Conservation (phyloP, 192 early-diverging fungal genomes). For the Kappamyces sp. region DNA sequence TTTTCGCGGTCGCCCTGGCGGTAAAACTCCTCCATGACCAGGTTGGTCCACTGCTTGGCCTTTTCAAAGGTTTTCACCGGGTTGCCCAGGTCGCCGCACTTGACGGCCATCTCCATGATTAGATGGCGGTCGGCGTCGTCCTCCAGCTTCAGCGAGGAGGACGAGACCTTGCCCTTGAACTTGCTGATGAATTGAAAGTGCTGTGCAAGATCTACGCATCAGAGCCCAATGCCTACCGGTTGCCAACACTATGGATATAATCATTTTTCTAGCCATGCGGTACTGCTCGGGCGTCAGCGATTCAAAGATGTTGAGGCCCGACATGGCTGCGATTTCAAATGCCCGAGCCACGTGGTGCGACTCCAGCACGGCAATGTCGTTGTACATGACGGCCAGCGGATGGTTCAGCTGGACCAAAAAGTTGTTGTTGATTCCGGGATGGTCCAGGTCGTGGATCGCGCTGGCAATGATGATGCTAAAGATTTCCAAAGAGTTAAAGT, state of each 20-base stretch:
- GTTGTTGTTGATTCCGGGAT: slow-evolving; percentile 54
- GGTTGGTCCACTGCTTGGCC: slow-evolving; percentile 40
- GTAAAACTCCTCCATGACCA: slow-evolving; percentile 57
- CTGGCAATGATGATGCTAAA: slow-evolving; percentile 41
- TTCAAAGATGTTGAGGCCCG: slow-evolving; percentile 43
- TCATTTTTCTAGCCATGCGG: slow-evolving; percentile 37
- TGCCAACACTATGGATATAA: slow-evolving; percentile 51
- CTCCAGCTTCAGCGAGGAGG: slow-evolving; percentile 38
- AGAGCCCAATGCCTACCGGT: slow-evolving; percentile 30
- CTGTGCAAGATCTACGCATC: slow-evolving; percentile 40
- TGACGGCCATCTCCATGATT: slow-evolving; percentile 52
- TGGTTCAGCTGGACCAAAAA: slow-evolving; percentile 49
- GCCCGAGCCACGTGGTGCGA: slow-evolving; percentile 49
- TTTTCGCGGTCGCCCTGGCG: slow-evolving; percentile 47
- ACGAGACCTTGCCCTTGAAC: slow-evolving; percentile 49
- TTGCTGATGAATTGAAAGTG: slow-evolving; percentile 59
- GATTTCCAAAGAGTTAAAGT: slow-evolving; percentile 47
- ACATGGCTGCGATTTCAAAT: slow-evolving; percentile 40
- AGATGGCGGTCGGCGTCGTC: slow-evolving; percentile 36
- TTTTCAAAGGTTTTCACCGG: slow-evolving; percentile 40
- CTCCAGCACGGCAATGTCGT: slow-evolving; percentile 54
- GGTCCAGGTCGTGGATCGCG: slow-evolving; percentile 57
- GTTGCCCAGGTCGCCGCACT: slow-evolving; percentile 55
- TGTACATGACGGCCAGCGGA: slow-evolving; percentile 49
- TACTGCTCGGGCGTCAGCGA: slow-evolving; percentile 39